Conservation (phyloP, 2,329 filamentous ascomycete species). For the Pseudodiploospora longispora region DNA sequence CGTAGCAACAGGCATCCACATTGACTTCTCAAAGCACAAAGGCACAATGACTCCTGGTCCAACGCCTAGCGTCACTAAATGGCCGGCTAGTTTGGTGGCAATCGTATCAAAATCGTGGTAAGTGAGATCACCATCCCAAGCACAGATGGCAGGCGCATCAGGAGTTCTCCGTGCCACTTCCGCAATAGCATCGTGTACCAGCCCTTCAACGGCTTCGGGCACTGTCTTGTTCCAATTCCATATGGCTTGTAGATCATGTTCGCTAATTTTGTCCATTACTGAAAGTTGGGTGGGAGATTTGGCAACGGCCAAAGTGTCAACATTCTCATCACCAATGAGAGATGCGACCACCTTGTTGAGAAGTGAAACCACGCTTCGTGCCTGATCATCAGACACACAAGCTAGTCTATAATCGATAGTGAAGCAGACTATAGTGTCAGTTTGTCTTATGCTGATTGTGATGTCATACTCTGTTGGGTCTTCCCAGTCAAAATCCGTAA, state of each 20-base stretch:
- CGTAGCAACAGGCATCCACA: constrained; percentile 16
- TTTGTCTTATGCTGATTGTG: too few species aligned
- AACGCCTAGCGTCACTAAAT: constrained; percentile 2
- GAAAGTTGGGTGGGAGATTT: too few species aligned
- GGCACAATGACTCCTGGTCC: constrained; percentile 12
- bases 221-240: not conserved
- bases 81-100: constrained; percentile 12
- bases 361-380: not conserved
- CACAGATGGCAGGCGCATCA: constrained; percentile 9
- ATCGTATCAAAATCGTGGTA: constrained; percentile 15
- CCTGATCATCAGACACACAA: not conserved
- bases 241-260: not conserved
- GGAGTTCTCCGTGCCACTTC: not conserved
- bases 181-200: not conserved
- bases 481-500: too few species aligned
- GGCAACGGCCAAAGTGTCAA: not conserved
- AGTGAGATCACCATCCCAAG: constrained; percentile 19
- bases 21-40: constrained; percentile 20
- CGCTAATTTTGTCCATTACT: too few species aligned
- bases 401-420: not conserved
- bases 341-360: not conserved
- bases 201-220: not conserved
- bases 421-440: too few species aligned
- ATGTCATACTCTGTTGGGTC: too few species aligned
- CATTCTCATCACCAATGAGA: not conserved